Evolutionary conservation across 1,139 yeast species (phyloP).

Genomic region (Zygosaccharomyces pseudobailii): DNA sequence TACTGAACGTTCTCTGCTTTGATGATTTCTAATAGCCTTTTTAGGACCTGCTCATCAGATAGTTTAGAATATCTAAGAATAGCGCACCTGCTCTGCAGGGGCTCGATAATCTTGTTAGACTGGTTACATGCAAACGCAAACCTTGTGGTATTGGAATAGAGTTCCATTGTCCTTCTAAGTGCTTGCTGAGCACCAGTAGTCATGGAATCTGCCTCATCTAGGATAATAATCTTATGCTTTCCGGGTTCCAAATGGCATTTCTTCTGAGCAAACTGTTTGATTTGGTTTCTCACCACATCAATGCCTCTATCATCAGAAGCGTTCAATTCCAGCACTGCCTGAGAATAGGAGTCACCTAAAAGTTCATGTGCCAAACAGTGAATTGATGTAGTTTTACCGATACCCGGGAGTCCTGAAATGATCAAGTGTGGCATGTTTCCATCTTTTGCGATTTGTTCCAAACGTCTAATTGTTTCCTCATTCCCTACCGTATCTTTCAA

Average conservation of each 20-base stretch:
- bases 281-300: slow-evolving; percentile 86
- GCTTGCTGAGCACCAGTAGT: slow-evolving; percentile 98
- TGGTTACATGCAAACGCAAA: slow-evolving; percentile 98
- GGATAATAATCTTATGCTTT: slow-evolving; percentile 80
- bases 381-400: slow-evolving; percentile 92
- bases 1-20: slow-evolving; percentile 68
- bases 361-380: slow-evolving; percentile 85
- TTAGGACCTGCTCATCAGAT: slow-evolving; percentile 78
- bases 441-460: slow-evolving; percentile 78
- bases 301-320: slow-evolving; percentile 98
- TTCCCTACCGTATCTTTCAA: slow-evolving; percentile 90
- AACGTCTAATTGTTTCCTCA: slow-evolving; percentile 79
- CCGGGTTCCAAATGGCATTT: slow-evolving; percentile 70
- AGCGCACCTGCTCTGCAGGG: slow-evolving; percentile 95
- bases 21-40: slow-evolving; percentile 68
- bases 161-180: slow-evolving; percentile 93
- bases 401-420: slow-evolving; percentile 92
- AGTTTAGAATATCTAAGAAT: slow-evolving; percentile 79
- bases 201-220: slow-evolving; percentile 92
- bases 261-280: slow-evolving; percentile 93
- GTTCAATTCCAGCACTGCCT: slow-evolving; percentile 86
- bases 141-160: slow-evolving; percentile 88
- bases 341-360: slow-evolving; percentile 66
- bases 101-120: slow-evolving; percentile 90
- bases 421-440: slow-evolving; percentile 98